Base-by-base conservation (phyloP, 2,329 filamentous ascomycete species). In the Triangularia setosa region DNA sequence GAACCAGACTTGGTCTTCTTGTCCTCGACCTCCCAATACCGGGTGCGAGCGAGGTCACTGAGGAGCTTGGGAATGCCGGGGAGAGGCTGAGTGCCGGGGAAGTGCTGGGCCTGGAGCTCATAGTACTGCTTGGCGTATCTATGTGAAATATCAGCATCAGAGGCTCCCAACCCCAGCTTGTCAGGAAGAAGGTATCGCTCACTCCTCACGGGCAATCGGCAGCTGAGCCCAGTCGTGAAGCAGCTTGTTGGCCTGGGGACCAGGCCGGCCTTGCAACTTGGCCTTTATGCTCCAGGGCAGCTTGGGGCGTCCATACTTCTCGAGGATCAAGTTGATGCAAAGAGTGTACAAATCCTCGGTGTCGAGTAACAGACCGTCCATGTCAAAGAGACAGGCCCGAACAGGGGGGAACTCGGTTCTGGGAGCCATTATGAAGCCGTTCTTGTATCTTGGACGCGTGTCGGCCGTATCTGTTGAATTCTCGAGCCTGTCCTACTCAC, bases 231-330 rank as follows among this genome's bases (percentile, higher is more conserved):
- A 98, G 59, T 89, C 82, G 73, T 89, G 84, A 74, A 87, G 85
- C 71, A 87, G 79, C 69, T 77, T 76, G 74, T 80, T 84, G 65
- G 84, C 82, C 7, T 77, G 77, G 21, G 81, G 79, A 14, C 81
- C 83, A 1, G 85, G 84, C 2, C 84, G 83, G 64, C 85, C 85
- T 72, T 87, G 84, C 11, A 98, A 81, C 77, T 92, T 90, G 9
- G 95, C 93, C 81, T 98, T 98, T 79, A 99, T 87, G 66, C 86
- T 87, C 95, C 95, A 98, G 0, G 95, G 94, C n/a, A 98, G 81
- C 14, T 80, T 75, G 0, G 91, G 90, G 58, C 87, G 87, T 72
- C 83, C 85, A 77, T 95, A 92, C 73, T 90, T 87, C 63, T 83
- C 81, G 44, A 99, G 88, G 40, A 98, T 85, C 24, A 87, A 81